Conservation (phyloP, 345 rosid species). For the Chamaenerion angustifolium region DNA sequence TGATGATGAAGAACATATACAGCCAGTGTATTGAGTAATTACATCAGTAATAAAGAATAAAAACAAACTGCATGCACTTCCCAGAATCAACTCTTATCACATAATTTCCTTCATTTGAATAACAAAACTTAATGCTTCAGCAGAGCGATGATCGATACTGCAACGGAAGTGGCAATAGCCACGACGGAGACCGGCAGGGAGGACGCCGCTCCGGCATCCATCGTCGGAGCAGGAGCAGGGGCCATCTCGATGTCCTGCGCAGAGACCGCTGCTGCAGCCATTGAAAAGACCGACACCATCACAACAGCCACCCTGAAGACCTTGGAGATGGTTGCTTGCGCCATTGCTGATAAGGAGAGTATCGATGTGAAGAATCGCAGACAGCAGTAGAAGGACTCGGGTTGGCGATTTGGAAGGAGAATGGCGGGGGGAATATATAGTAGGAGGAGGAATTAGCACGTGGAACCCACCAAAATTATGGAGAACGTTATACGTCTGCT, state of each 20-base stretch:
- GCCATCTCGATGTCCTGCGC: slow-evolving; percentile 20
- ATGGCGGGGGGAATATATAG: neutral
- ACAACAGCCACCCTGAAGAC: slow-evolving; percentile 1
- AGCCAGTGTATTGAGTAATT: neutral
- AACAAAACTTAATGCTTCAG: slow-evolving; percentile 6
- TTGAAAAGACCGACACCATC: slow-evolving; percentile 3
- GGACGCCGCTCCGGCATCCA: slow-evolving; percentile 21
- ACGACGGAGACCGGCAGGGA: slow-evolving; percentile 15
- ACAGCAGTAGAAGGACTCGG: neutral
- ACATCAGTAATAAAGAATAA: neutral
- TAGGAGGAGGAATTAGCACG: slow-evolving; percentile 1
- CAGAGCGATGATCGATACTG: slow-evolving; percentile 17
- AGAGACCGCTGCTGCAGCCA: slow-evolving; percentile 13
- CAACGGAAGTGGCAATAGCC: slow-evolving; percentile 10
- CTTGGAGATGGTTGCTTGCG: slow-evolving; percentile 10
- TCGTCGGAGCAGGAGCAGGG: slow-evolving; percentile 16
- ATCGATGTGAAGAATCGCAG: neutral
- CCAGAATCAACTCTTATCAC: neutral
- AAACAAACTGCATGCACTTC: neutral
- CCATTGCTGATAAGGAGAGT: slow-evolving; percentile 10
- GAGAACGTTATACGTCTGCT: no score
- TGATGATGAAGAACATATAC: neutral
- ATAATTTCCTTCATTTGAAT: neutral
- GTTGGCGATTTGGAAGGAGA: neutral
- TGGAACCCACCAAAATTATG: neutral